These are phyloP conservation scores for Halenospora varia DNA, from an alignment of 495 filamentous ascomycete genomes.

Conservation along the genomic window DNA sequence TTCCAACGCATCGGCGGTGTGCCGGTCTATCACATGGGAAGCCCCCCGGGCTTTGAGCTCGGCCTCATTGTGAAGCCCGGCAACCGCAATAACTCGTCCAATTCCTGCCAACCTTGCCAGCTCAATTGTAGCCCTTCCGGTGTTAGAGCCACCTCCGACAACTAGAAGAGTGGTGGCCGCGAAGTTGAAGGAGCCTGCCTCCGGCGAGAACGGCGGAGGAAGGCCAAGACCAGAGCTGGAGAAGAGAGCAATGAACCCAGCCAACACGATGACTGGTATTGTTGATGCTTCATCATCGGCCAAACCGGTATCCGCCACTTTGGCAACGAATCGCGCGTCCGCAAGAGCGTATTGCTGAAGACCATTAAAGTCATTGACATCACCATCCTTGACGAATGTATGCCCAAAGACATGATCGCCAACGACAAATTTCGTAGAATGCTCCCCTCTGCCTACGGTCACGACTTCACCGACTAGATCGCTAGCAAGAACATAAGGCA, in stretches of 20 bases:
- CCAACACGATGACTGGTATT: constrained; percentile 10
- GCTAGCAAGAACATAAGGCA: constrained; percentile 15
- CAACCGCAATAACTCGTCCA: constrained; percentile 1
- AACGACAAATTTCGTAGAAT: neutral
- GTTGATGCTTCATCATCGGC: constrained; percentile 8
- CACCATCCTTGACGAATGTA: constrained; percentile 5
- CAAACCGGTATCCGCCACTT: constrained; percentile 6
- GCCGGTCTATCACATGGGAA: constrained; percentile 4
- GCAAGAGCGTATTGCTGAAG: constrained; percentile 13
- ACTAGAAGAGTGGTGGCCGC: constrained; percentile 5
- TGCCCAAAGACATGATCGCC: constrained; percentile 12
- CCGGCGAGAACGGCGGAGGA: constrained; percentile 4
- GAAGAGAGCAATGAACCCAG: constrained; percentile 13
- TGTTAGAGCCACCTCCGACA: constrained; percentile 4
- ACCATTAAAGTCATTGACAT: constrained; percentile 4
- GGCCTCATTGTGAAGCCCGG: neutral
- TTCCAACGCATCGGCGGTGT: neutral
- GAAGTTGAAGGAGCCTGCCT: neutral
- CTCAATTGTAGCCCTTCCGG: constrained; percentile 1
- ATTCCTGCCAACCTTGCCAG: constrained; percentile 5
- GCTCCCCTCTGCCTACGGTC: neutral
- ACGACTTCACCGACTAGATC: constrained; percentile 4
- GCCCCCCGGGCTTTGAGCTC: constrained; percentile 6
- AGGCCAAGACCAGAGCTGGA: constrained; percentile 8
- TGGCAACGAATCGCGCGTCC: constrained; percentile 1